Percentiles rank a stretch among this genome's conserved stretches.
Evolutionary conservation across 2,329 filamentous ascomycete species (phyloP).

Genomic region (Aureobasidium pullulans): DNA sequence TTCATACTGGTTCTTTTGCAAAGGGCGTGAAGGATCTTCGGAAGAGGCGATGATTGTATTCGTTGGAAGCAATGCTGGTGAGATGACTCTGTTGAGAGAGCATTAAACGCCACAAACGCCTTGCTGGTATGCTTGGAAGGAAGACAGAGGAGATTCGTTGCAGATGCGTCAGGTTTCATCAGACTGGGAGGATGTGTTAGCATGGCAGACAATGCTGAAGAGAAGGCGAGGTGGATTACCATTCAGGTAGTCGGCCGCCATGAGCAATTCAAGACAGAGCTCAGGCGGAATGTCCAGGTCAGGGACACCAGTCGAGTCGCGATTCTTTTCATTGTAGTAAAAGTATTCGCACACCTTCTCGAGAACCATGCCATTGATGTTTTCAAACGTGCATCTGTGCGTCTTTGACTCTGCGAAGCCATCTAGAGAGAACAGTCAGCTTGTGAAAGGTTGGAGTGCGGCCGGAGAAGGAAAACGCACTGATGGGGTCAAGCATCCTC

Average conservation of each 20-base stretch:
- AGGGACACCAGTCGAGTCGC: conserved; percentile 62
- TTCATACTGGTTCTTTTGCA: not conserved
- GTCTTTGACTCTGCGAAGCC: conserved; percentile 59
- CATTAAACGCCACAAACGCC: conserved; percentile 8
- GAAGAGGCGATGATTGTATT: not conserved
- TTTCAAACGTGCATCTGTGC: conserved; percentile 60
- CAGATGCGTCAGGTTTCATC: not conserved
- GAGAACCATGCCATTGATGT: conserved; percentile 66
- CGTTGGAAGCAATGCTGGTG: not conserved
- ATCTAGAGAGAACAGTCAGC: conserved; percentile 32
- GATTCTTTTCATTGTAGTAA: conserved; percentile 71
- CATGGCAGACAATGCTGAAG: not conserved
- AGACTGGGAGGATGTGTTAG: conserved; percentile 13
- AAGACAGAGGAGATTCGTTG: not conserved
- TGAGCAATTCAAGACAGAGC: conserved; percentile 67
- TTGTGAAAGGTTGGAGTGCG: conserved; percentile 16
- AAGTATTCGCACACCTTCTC: conserved; percentile 80
- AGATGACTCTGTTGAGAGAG: conserved; percentile 1
- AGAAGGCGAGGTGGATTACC: conserved; percentile 32
- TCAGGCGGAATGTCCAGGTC: conserved; percentile 77
- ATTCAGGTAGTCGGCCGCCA: conserved; percentile 70
- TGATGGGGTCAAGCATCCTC: conserved; percentile 64
- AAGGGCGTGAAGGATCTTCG: not conserved
- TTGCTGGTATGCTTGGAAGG: conserved; percentile 1
- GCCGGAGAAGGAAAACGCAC: conserved; percentile 34